Conservation (phyloP, 2,329 filamentous ascomycete species). For the Fusarium tanahbumbuense region DNA sequence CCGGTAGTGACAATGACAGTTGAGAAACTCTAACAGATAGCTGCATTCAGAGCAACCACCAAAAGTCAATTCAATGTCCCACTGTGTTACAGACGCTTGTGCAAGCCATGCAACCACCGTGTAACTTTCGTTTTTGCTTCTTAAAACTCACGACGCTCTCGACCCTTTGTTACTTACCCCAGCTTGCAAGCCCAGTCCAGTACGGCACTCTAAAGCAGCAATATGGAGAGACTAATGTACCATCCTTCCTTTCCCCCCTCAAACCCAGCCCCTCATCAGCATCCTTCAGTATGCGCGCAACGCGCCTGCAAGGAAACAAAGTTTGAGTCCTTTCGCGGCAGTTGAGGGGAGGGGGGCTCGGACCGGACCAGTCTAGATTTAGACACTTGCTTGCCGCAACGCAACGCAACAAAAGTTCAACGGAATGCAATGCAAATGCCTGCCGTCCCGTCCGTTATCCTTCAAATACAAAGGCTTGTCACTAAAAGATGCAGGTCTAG, state of each 20-base stretch:
- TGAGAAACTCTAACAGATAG: neutral
- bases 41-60: neutral
- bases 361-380: neutral
- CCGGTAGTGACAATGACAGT: slow-evolving; percentile 14
- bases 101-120: slow-evolving; percentile 19
- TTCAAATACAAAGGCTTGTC: slow-evolving; percentile 6
- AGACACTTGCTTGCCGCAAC: too few relatives aligned
- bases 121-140: neutral
- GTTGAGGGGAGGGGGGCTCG: slow-evolving; percentile 4
- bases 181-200: neutral
- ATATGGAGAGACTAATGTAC: slow-evolving; percentile 10
- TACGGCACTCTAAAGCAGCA: slow-evolving; percentile 9
- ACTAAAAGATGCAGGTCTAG: slow-evolving; percentile 10
- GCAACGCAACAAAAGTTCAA: slow-evolving; percentile 17
- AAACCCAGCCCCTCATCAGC: neutral
- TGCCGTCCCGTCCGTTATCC: slow-evolving; percentile 37
- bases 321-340: slow-evolving; percentile 18
- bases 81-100: slow-evolving; percentile 23
- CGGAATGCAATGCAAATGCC: slow-evolving; percentile 15
- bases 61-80: slow-evolving; percentile 19
- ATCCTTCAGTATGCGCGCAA: neutral
- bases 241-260: neutral
- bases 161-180: neutral
- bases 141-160: neutral
- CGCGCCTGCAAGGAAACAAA: slow-evolving; percentile 14